A percentile compares a stretch with the other conserved stretches of the same genome.
phyloP scores from a whole-genome alignment of 2,329 filamentous ascomycete genomes.

The Thelonectria discophora region DNA sequence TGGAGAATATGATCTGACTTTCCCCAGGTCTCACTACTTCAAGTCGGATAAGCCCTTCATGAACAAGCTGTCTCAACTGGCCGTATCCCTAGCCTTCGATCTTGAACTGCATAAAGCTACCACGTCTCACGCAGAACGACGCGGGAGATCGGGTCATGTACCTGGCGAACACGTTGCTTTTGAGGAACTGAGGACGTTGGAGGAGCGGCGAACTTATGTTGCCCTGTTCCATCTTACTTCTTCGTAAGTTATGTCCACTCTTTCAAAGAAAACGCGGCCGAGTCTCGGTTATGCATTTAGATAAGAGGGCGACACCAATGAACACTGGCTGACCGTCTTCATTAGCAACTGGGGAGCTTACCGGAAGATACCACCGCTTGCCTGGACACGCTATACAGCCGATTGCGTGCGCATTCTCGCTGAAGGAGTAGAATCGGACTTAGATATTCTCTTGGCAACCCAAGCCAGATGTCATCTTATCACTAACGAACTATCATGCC shows the following conservation, averaged over 20 bases:
- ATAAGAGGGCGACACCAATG: neutral
- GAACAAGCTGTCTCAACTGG: conserved; percentile 48
- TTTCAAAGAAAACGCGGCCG: neutral
- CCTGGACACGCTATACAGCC: conserved; percentile 65
- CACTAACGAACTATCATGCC: conserved; percentile 10
- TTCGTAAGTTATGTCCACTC: conserved; percentile 29
- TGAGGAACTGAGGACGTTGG: conserved; percentile 6
- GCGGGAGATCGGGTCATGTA: neutral
- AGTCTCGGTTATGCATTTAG: neutral
- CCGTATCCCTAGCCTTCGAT: conserved; percentile 50
- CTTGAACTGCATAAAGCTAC: conserved; percentile 45
- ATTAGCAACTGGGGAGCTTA: conserved; percentile 42
- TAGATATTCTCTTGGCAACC: conserved; percentile 18
- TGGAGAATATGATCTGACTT: conserved; percentile 30
- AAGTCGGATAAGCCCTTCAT: conserved; percentile 49
- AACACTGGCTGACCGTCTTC: neutral
- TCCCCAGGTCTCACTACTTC: conserved; percentile 31
- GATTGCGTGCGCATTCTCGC: conserved; percentile 57
- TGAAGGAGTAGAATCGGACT: conserved; percentile 22
- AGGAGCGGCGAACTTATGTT: conserved; percentile 28
- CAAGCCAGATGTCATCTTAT: conserved; percentile 30
- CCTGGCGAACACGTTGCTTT: neutral
- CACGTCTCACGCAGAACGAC: neutral
- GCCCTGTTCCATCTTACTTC: conserved; percentile 40
- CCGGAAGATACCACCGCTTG: conserved; percentile 50